A percentile compares a stretch with the other conserved stretches of the same genome.
These are phyloP conservation scores for Colletotrichum echinochloae DNA, from an alignment of 2,329 filamentous ascomycete genomes.

Conservation along the genomic window DNA sequence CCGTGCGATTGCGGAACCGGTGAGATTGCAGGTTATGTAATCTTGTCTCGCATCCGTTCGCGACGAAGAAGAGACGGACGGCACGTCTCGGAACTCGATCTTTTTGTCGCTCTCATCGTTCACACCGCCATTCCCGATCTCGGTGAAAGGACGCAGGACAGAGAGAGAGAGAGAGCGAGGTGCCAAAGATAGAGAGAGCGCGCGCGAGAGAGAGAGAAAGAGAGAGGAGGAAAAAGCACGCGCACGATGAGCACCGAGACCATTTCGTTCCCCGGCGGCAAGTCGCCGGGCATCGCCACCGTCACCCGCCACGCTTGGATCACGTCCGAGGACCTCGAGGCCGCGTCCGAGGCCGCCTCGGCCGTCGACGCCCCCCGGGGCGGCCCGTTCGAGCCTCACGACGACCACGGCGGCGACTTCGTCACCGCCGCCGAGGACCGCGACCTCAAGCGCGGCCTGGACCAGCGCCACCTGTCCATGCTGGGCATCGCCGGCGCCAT, in stretches of 20 bases:
- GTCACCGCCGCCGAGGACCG: slow-evolving; percentile 62
- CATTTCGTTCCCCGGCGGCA: slow-evolving; percentile 37
- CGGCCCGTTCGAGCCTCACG: slow-evolving; percentile 34
- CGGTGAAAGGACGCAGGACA: slow-evolving; percentile 23
- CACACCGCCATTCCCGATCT: slow-evolving; percentile 2
- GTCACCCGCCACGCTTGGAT: slow-evolving; percentile 37
- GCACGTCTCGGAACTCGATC: too few species aligned
- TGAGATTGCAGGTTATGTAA: background rate
- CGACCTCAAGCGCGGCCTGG: slow-evolving; percentile 61
- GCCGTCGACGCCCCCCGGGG: background rate
- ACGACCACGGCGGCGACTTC: slow-evolving; percentile 55
- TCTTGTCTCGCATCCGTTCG: slow-evolving; percentile 10
- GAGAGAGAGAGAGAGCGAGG: background rate
- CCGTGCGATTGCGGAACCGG: background rate
- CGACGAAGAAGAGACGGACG: too few species aligned
- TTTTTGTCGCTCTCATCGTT: background rate
- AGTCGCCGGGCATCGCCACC: slow-evolving; percentile 38
- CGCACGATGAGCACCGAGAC: slow-evolving; percentile 34
- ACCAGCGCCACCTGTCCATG: slow-evolving; percentile 70
- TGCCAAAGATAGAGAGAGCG: background rate
- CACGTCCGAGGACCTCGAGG: slow-evolving; percentile 36
- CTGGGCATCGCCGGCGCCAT: slow-evolving; percentile 72
- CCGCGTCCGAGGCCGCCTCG: slow-evolving; percentile 10
- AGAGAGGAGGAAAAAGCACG: background rate
- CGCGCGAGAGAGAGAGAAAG: too few species aligned